A percentile compares a stretch with the other conserved stretches of the same genome.
Conservation (phyloP, 148 eudicot genomes). For the Fagopyrum tataricum region DNA sequence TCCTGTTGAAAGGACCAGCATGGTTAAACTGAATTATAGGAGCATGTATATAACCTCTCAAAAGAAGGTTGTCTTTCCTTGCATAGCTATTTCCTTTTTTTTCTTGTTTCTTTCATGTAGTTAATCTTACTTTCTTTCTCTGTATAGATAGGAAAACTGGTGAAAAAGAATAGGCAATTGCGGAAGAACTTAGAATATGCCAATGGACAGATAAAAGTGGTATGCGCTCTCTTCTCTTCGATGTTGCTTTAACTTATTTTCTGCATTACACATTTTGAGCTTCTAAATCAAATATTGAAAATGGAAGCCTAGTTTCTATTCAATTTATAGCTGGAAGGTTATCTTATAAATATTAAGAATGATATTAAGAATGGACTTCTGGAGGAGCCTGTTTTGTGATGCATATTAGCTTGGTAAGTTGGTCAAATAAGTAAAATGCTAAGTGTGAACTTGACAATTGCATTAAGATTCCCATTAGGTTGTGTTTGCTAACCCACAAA, state of each 20-base stretch:
- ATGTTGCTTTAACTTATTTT: not conserved
- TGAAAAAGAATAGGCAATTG: slow-evolving; percentile 25
- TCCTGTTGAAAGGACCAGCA: not conserved
- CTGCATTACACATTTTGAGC: not conserved
- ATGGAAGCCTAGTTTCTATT: too few relatives aligned
- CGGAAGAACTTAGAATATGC: slow-evolving; percentile 23
- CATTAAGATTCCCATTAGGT: not conserved
- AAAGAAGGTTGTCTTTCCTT: slow-evolving; percentile 7
- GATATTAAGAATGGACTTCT: not conserved
- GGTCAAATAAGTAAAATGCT: not conserved
- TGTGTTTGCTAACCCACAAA: too few relatives aligned
- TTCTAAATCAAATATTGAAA: not conserved
- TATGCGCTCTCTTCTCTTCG: slow-evolving; percentile 13
- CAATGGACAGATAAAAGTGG: slow-evolving; percentile 30
- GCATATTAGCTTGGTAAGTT: not conserved
- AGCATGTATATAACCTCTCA: slow-evolving; percentile 6
- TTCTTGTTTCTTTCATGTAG: not conserved
- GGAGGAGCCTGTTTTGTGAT: not conserved
- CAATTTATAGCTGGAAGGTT: not conserved
- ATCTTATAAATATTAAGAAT: too few relatives aligned
- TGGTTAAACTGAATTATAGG: not conserved
- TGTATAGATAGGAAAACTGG: slow-evolving; percentile 29
- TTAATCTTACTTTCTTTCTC: slow-evolving; percentile 12
- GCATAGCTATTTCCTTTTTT: not conserved
- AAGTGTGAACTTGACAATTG: not conserved